These are phyloP conservation scores for Candida qinlingensis DNA, from an alignment of 805 yeast genomes.

Conservation along the genomic window DNA sequence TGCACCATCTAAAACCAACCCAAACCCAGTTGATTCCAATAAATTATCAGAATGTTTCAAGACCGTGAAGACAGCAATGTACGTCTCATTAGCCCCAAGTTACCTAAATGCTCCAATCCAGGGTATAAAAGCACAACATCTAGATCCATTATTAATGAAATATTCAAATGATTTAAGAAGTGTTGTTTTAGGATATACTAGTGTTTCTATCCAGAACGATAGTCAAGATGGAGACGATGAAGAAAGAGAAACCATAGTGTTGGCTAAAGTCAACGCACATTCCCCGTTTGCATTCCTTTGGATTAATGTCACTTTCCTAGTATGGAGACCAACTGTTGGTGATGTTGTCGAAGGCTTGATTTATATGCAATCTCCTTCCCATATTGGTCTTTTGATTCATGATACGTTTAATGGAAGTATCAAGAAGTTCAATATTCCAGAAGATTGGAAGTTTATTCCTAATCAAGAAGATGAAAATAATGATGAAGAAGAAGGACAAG, in stretches of 20 bases:
- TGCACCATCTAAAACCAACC: slow-evolving; percentile 19
- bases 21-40: slow-evolving; percentile 34
- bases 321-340: slow-evolving; percentile 90
- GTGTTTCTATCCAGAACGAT: slow-evolving; percentile 47
- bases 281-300: slow-evolving; percentile 89
- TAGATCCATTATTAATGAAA: slow-evolving; percentile 86
- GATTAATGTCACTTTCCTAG: slow-evolving; percentile 74
- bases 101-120: slow-evolving; percentile 61
- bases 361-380: slow-evolving; percentile 92
- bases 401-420: slow-evolving; percentile 95
- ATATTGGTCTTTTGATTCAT: slow-evolving; percentile 83
- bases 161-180: slow-evolving; percentile 71
- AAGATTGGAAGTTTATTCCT: slow-evolving; percentile 78
- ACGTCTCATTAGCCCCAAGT: slow-evolving; percentile 85
- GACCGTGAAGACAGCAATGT: slow-evolving; percentile 52
- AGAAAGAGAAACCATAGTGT: slow-evolving; percentile 34
- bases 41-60: slow-evolving; percentile 70
- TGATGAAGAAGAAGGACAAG: slow-evolving; percentile 20
- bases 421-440: slow-evolving; percentile 80
- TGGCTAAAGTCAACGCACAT: slow-evolving; percentile 61
- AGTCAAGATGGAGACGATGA: slow-evolving; percentile 24
- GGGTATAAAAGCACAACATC: slow-evolving; percentile 83
- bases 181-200: slow-evolving; percentile 74
- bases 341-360: slow-evolving; percentile 82
- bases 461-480: slow-evolving; percentile 59